phyloP scores from a whole-genome alignment of 192 early-diverging fungal species.

The Backusella tarrabulga region DNA sequence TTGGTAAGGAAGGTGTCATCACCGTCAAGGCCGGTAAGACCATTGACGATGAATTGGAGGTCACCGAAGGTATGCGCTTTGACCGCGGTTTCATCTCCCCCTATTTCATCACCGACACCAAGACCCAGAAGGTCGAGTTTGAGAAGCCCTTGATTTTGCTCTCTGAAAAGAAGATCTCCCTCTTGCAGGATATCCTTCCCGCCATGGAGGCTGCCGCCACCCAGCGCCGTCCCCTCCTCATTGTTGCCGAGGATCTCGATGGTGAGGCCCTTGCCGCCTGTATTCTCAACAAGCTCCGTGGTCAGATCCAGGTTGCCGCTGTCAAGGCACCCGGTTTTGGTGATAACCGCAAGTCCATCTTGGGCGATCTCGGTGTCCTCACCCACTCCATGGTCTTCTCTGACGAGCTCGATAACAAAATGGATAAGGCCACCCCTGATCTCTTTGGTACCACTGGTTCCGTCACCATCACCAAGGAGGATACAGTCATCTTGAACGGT shows the following conservation, averaged over 20 bases:
- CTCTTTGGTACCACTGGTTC: constrained; percentile 88
- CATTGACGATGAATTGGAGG: constrained; percentile 97
- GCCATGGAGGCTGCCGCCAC: constrained; percentile 92
- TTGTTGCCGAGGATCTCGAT: constrained; percentile 98
- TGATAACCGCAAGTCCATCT: constrained; percentile 99
- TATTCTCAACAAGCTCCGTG: constrained; percentile 99
- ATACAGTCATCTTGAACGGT: constrained; percentile 98
- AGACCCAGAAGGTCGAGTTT: constrained; percentile 98
- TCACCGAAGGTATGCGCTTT: constrained; percentile 99
- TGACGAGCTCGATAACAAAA: constrained; percentile 94
- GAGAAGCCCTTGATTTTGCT: constrained; percentile 98
- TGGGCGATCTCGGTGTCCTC: constrained; percentile 95
- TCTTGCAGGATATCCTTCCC: constrained; percentile 94
- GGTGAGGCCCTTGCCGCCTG: constrained; percentile 99
- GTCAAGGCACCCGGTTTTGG: constrained; percentile 99
- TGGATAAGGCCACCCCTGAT: constrained; percentile 91
- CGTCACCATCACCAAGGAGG: constrained; percentile 97
- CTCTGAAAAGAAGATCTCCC: constrained; percentile 98
- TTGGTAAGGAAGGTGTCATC: constrained; percentile 99
- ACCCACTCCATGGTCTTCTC: constrained; percentile 97
- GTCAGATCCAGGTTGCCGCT: constrained; percentile 93
- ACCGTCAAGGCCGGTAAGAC: constrained; percentile 99
- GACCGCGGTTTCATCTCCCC: constrained; percentile 99
- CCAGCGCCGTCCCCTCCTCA: constrained; percentile 93
- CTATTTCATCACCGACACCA: constrained; percentile 99